Evolutionary conservation across 2,329 filamentous ascomycete species (phyloP).

Genomic region (Orbilia ellipsospora): DNA sequence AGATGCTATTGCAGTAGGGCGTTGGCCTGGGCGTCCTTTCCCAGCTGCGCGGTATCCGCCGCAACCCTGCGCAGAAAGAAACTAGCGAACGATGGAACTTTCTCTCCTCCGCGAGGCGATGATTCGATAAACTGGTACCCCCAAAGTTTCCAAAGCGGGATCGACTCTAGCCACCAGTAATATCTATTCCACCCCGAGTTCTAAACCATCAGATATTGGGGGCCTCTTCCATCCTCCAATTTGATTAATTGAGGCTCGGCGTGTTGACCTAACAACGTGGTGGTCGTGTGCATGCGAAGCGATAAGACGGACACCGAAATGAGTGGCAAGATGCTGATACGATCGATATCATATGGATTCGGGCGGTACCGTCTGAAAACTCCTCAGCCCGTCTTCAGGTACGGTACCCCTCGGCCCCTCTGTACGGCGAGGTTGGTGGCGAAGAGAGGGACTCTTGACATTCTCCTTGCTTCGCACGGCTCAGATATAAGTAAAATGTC

Average conservation of each 20-base stretch:
- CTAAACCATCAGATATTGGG: too few relatives aligned
- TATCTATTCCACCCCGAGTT: too few relatives aligned
- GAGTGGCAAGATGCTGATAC: neutral
- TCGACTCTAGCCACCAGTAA: too few relatives aligned
- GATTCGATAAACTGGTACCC: conserved; percentile 9
- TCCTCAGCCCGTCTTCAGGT: conserved; percentile 27
- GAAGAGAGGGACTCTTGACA: conserved; percentile 14
- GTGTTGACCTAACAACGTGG: conserved; percentile 12
- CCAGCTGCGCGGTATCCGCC: conserved; percentile 36
- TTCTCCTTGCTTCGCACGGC: conserved; percentile 36
- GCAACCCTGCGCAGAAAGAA: conserved; percentile 30
- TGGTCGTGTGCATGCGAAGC: neutral
- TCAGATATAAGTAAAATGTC: neutral
- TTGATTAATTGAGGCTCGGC: conserved; percentile 16
- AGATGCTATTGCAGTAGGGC: too few relatives aligned
- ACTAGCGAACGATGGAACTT: neutral
- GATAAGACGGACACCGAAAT: conserved; percentile 23
- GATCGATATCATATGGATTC: conserved; percentile 15
- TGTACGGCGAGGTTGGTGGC: conserved; percentile 37
- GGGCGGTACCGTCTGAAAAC: conserved; percentile 25
- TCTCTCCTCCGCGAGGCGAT: neutral
- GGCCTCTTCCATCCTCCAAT: too few relatives aligned
- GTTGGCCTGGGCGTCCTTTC: neutral
- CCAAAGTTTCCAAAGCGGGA: conserved; percentile 2
- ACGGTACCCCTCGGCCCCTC: conserved; percentile 21